A percentile compares a stretch with the other conserved stretches of the same genome.
Evolutionary conservation across 202 grass and related monocot species (phyloP).

Genomic region (Schoenoplectus tabernaemontani): DNA sequence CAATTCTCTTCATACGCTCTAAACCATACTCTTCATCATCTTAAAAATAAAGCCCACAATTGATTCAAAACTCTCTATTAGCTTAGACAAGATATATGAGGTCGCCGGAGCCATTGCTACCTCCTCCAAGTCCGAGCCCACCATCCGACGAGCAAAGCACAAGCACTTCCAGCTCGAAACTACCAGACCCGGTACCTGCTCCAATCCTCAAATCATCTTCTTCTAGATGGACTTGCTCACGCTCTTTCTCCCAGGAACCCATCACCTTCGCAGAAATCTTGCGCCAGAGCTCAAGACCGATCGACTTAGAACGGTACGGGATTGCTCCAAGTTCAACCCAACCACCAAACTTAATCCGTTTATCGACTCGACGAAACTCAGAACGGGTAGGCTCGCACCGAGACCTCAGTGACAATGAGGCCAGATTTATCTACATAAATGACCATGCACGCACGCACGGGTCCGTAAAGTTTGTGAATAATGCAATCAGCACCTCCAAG

Average conservation of each 20-base stretch:
- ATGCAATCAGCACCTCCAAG: slow-evolving; percentile 62
- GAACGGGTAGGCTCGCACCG: slow-evolving; percentile 55
- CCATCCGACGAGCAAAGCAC: slow-evolving; percentile 4
- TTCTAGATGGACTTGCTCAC: neutral
- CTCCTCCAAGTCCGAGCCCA: neutral
- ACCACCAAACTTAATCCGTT: slow-evolving; percentile 11
- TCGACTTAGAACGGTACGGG: slow-evolving; percentile 24
- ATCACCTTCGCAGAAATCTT: slow-evolving; percentile 37
- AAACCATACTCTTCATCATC: slow-evolving; percentile 4
- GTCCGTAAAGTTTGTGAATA: slow-evolving; percentile 35
- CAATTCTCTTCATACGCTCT: slow-evolving; percentile 1
- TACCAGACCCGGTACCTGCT: slow-evolving; percentile 47
- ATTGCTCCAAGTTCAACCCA: slow-evolving; percentile 20
- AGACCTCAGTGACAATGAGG: slow-evolving; percentile 76
- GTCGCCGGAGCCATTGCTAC: slow-evolving; percentile 24
- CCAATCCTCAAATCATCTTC: slow-evolving; percentile 41
- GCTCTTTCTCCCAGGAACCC: slow-evolving; percentile 33
- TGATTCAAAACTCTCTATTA: neutral
- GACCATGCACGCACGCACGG: slow-evolving; percentile 47
- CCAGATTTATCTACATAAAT: slow-evolving; percentile 85
- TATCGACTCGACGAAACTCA: slow-evolving; percentile 43
- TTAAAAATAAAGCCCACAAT: neutral
- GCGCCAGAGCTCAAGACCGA: slow-evolving; percentile 33
- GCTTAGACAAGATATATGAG: slow-evolving; percentile 27
- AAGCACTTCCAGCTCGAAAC: slow-evolving; percentile 11